Evolutionary conservation across 202 grass and related monocot species (phyloP), one percentile per base, ranked within the genome.

Genomic region (Panicum virgatum): DNA sequence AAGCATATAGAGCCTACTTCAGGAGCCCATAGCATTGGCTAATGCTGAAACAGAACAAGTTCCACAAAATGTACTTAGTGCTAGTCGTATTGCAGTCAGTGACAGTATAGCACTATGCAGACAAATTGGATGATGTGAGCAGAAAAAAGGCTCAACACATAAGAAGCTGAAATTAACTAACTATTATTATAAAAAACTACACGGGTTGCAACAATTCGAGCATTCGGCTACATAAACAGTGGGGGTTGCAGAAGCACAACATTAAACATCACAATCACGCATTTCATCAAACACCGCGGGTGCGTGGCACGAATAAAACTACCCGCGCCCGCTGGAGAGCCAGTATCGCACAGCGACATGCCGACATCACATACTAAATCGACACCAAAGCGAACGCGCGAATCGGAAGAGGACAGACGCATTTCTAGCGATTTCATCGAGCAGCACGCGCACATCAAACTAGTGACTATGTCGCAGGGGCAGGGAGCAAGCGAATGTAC

Each of bases 1-100:
- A 23, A 80, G 8, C 11, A 1, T 81, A 22, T 56, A 75, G 69
- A 84, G 4, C 27, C 11, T 85, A 85, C 56, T 82, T 39, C 20
- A 57, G 40, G 3, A 65, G 45, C 20, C 23, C 82, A 56, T 56
- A 58, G 18, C 38, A 76, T 44, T 65, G 61, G 56, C 56, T 65
- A 57, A 12, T n/a, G 12, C 72, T 40, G 63, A 65, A 76, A 48
- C 7, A 71, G 38, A 81, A 62, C 70, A 43, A 84, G 15, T 23
- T 76, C 25, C 12, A 11, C 27, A 32, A 5, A 46, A 70, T 16
- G 54, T 51, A 26, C 60, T 59, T 52, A 37, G 18, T 22, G 5
- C 66, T 51, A 39, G 19, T 23, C 8, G 2, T 62, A 52, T 7
- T 36, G 51, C 37, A 60, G 54, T 25, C 37, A 60, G n/a, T n/a